A percentile compares a stretch with the other conserved stretches of the same genome.
These are phyloP conservation scores for Coffea humblotiana DNA, from an alignment of 305 asterid species.

Conservation along the genomic window DNA sequence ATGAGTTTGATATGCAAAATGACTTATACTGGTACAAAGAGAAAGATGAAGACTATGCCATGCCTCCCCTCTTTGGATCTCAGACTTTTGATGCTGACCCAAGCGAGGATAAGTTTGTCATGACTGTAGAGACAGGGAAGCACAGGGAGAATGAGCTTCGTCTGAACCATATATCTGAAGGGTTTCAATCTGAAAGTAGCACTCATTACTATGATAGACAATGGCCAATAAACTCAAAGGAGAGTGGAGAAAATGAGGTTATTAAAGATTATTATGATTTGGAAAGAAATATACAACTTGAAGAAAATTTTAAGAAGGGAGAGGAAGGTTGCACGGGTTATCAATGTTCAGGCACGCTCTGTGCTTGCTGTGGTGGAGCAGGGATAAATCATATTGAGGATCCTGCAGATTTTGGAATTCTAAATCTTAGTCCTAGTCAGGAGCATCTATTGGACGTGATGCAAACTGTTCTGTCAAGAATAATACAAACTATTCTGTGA, in stretches of 20 bases:
- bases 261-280: slow-evolving; percentile 43
- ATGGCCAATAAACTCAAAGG: slow-evolving; percentile 29
- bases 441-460: slow-evolving; percentile 24
- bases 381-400: slow-evolving; percentile 21
- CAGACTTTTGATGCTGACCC: slow-evolving; percentile 48
- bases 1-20: slow-evolving; percentile 94
- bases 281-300: slow-evolving; percentile 34
- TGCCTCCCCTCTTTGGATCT: slow-evolving; percentile 51
- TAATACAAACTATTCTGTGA: slow-evolving; percentile 19
- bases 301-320: slow-evolving; percentile 28
- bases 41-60: slow-evolving; percentile 70
- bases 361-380: slow-evolving; percentile 44
- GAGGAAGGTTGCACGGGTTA: slow-evolving; percentile 25
- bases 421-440: slow-evolving; percentile 19
- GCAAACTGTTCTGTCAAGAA: slow-evolving; percentile 23
- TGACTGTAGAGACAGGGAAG: slow-evolving; percentile 43
- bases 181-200: slow-evolving; percentile 14
- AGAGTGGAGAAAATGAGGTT: slow-evolving; percentile 24
- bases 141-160: slow-evolving; percentile 19
- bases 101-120: slow-evolving; percentile 82
- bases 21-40: slow-evolving; percentile 85
- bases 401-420: slow-evolving; percentile 22
- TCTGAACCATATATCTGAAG: slow-evolving; percentile 28
- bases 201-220: slow-evolving; percentile 26
- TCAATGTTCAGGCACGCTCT: slow-evolving; percentile 42